phyloP scores from a whole-genome alignment of 2,329 filamentous ascomycete genomes.

The Dactylonectria macrodidyma region DNA sequence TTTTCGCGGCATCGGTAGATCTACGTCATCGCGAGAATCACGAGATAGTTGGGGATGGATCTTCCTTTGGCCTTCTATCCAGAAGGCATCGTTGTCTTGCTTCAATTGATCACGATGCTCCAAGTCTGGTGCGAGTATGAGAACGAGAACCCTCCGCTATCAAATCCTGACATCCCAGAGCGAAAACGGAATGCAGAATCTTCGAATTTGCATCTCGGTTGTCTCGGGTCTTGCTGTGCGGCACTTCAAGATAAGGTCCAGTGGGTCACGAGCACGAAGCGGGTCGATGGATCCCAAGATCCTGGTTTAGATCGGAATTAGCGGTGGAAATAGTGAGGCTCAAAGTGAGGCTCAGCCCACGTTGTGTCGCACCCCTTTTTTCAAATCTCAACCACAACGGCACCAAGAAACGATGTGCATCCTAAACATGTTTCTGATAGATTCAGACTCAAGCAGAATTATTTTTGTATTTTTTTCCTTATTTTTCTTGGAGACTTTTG shows the following conservation, averaged over 20 bases:
- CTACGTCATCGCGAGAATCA: conserved; percentile 23
- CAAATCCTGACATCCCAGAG: not conserved
- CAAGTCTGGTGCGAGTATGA: not conserved
- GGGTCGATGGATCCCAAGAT: conserved; percentile 22
- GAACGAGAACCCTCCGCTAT: not conserved
- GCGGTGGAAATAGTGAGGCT: conserved; percentile 28
- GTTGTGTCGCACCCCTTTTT: not conserved
- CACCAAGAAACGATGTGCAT: not conserved
- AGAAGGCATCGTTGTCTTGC: not conserved
- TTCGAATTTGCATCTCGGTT: not conserved
- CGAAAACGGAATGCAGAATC: not conserved
- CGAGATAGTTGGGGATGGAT: not conserved
- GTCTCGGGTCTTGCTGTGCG: not conserved
- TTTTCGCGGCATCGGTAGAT: conserved; percentile 6
- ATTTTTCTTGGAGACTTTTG: not conserved
- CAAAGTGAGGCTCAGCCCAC: conserved; percentile 13
- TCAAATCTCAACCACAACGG: too few species aligned
- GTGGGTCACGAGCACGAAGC: conserved; percentile 16
- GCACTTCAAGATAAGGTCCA: conserved; percentile 23
- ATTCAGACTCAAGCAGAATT: not conserved
- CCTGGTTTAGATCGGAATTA: conserved; percentile 20
- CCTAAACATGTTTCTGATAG: not conserved
- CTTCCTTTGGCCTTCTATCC: not conserved
- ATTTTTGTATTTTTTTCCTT: not conserved
- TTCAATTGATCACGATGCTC: not conserved